phyloP scores from a whole-genome alignment of 257 asterid species.

The Solanum clarkiae region DNA sequence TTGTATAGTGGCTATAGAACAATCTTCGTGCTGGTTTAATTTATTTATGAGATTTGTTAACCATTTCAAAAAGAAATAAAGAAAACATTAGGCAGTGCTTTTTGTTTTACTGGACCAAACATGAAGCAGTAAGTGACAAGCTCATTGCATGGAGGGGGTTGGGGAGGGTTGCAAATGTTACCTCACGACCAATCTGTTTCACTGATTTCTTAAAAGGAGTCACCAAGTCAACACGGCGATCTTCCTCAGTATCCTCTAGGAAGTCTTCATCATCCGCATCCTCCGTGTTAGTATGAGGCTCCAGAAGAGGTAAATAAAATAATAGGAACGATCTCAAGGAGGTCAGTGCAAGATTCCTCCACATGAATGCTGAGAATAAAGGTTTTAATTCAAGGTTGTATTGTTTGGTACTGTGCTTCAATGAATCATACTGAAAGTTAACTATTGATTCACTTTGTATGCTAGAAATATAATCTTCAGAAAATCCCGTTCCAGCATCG shows the following conservation, averaged over 20 bases:
- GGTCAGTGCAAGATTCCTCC: conserved; percentile 64
- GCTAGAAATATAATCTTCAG: conserved; percentile 36
- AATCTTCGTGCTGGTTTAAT: neutral
- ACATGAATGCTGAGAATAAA: conserved; percentile 71
- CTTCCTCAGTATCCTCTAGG: conserved; percentile 40
- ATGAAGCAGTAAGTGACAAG: neutral
- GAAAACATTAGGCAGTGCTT: neutral
- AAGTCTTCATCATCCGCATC: conserved; percentile 62
- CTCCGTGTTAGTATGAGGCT: conserved; percentile 45
- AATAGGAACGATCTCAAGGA: conserved; percentile 63
- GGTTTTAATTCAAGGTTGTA: conserved; percentile 63
- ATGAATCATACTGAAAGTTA: conserved; percentile 20
- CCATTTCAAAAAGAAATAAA: neutral
- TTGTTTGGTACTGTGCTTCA: conserved; percentile 36
- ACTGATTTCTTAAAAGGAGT: conserved; percentile 85
- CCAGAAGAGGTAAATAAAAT: conserved; percentile 84
- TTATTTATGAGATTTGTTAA: neutral
- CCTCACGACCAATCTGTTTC: conserved; percentile 83
- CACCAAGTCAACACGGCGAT: conserved; percentile 40
- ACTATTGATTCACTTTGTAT: conserved; percentile 20
- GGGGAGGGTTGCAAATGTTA: conserved; percentile 3
- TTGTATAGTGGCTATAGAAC: neutral
- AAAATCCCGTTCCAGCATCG: conserved; percentile 52
- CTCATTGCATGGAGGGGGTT: neutral
- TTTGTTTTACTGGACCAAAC: neutral